Conservation (phyloP, 495 filamentous ascomycete species). For the Annulohypoxylon moriforme region DNA sequence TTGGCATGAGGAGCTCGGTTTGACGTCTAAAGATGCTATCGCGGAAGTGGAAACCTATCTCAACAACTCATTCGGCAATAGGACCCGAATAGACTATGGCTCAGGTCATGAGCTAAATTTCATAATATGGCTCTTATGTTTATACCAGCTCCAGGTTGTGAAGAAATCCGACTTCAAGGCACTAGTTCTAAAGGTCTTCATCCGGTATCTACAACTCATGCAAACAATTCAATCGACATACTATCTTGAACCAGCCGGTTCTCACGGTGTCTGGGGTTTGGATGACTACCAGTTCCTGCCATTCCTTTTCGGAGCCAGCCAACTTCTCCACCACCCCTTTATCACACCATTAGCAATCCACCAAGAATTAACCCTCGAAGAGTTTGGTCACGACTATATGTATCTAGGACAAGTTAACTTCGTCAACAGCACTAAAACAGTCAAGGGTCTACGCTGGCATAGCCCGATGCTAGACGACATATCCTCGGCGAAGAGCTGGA, state of each 20-base stretch:
- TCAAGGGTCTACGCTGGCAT: slow-evolving; percentile 95
- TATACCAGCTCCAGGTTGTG: slow-evolving; percentile 81
- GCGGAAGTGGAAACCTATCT: slow-evolving; percentile 84
- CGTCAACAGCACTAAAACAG: slow-evolving; percentile 96
- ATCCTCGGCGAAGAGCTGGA: slow-evolving; percentile 88
- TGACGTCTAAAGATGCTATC: slow-evolving; percentile 66
- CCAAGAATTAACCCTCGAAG: slow-evolving; percentile 84
- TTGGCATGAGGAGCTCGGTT: slow-evolving; percentile 69
- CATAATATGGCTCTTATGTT: slow-evolving; percentile 90
- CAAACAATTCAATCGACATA: slow-evolving; percentile 87
- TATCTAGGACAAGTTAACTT: slow-evolving; percentile 94
- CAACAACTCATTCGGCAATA: slow-evolving; percentile 83
- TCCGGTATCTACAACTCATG: slow-evolving; percentile 82
- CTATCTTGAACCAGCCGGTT: slow-evolving; percentile 94
- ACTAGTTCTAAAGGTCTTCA: slow-evolving; percentile 81
- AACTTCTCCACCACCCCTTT: slow-evolving; percentile 86
- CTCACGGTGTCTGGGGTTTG: slow-evolving; percentile 95
- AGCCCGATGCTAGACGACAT: slow-evolving; percentile 99
- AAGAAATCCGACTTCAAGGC: slow-evolving; percentile 71
- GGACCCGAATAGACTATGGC: slow-evolving; percentile 93
- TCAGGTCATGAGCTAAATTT: slow-evolving; percentile 98
- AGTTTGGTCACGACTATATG: slow-evolving; percentile 81
- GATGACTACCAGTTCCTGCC: slow-evolving; percentile 99
- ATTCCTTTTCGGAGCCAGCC: slow-evolving; percentile 91
- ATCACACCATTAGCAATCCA: slow-evolving; percentile 91